These are phyloP conservation scores for Coleophoma crateriformis DNA, from an alignment of 2,329 filamentous ascomycete species.

Conservation along the genomic window DNA sequence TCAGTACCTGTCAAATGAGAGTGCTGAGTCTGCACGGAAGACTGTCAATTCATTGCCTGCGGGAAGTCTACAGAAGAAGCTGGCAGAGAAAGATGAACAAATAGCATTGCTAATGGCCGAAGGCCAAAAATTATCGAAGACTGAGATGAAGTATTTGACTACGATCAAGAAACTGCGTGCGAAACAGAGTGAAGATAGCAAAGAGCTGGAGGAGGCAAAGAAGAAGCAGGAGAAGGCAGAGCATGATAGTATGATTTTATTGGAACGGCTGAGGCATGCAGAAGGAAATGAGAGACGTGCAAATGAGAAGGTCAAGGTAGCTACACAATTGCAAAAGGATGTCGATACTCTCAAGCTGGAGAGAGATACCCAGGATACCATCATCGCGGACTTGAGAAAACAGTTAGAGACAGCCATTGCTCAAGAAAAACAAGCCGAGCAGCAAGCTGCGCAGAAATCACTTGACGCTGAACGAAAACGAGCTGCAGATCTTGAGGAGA, in stretches of 20 bases:
- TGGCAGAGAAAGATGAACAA: conserved; percentile 86
- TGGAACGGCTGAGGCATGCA: conserved; percentile 41
- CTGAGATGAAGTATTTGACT: conserved; percentile 77
- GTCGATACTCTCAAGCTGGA: conserved; percentile 58
- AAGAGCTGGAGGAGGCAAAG: conserved; percentile 53
- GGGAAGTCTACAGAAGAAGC: conserved; percentile 67
- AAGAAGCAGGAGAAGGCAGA: conserved; percentile 53
- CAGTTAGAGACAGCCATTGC: conserved; percentile 65
- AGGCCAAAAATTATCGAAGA: conserved; percentile 80
- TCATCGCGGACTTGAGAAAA: conserved; percentile 61
- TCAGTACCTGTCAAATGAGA: conserved; percentile 78
- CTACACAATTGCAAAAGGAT: conserved; percentile 48
- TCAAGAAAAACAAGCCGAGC: conserved; percentile 61
- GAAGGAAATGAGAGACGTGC: conserved; percentile 50
- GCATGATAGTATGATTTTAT: conserved; percentile 41
- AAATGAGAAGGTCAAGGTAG: conserved; percentile 46
- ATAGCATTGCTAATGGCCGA: conserved; percentile 89
- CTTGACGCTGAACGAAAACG: conserved; percentile 59
- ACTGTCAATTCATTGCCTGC: conserved; percentile 55
- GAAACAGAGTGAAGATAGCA: conserved; percentile 62
- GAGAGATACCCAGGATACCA: conserved; percentile 55
- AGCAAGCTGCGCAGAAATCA: conserved; percentile 60
- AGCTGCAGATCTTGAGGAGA: conserved; percentile 49
- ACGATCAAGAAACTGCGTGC: conserved; percentile 76
- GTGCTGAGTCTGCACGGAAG: conserved; percentile 68